A percentile compares a stretch with the other conserved stretches of the same genome.
These are phyloP conservation scores for Apiotrichum porosum DNA, from an alignment of 1,284 basidiomycete species.

Conservation along the genomic window DNA sequence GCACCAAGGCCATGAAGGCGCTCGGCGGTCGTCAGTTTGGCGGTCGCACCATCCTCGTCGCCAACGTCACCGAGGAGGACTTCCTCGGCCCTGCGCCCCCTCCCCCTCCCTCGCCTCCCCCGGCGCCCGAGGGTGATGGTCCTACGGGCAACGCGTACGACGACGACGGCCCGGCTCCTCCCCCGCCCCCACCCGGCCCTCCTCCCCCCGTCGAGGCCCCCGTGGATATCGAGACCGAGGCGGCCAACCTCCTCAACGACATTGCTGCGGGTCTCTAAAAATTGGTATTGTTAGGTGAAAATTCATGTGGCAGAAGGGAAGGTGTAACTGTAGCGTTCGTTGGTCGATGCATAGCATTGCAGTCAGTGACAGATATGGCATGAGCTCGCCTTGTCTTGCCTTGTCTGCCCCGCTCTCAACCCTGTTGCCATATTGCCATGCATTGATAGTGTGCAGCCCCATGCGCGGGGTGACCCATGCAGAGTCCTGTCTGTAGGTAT, in stretches of 20 bases:
- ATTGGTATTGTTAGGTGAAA: no score
- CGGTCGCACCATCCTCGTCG: constrained; percentile 70
- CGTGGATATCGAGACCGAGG: constrained; percentile 32
- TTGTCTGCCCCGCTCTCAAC: no score
- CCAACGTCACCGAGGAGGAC: constrained; percentile 48
- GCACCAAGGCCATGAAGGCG: constrained; percentile 67
- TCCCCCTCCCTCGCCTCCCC: constrained; percentile 32
- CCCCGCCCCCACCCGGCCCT: constrained; percentile 8
- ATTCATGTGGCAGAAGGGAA: no score
- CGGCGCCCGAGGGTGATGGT: constrained; percentile 12
- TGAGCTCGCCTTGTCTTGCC: no score
- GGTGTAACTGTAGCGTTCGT: no score
- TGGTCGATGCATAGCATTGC: no score
- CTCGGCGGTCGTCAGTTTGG: constrained; percentile 88
- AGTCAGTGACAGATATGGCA: no score
- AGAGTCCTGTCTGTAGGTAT: neutral
- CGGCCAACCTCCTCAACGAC: constrained; percentile 35
- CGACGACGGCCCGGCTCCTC: constrained; percentile 5
- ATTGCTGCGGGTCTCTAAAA: constrained; percentile 13
- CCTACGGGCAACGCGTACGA: no score
- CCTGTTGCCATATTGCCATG: neutral
- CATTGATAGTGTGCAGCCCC: neutral
- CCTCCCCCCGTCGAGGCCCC: constrained; percentile 12
- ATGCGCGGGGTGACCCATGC: neutral
- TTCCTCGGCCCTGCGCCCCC: constrained; percentile 44